Conservation (phyloP, 2,329 filamentous ascomycete genomes). For the Pyrenophora graminea region DNA sequence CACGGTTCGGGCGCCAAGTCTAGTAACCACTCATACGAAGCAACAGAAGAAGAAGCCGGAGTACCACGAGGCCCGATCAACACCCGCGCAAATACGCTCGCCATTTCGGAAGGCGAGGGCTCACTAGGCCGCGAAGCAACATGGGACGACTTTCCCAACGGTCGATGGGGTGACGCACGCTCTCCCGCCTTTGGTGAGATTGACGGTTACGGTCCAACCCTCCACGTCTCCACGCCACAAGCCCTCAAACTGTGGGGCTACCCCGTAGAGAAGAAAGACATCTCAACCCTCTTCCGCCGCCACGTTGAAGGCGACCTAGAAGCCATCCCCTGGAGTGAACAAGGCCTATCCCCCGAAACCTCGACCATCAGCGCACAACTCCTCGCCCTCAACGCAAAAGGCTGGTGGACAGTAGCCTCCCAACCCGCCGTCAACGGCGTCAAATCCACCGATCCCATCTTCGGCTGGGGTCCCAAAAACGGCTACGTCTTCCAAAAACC, state of each 20-base stretch:
- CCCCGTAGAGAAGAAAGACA: slow-evolving; percentile 70
- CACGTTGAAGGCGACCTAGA: slow-evolving; percentile 79
- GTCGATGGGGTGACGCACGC: slow-evolving; percentile 89
- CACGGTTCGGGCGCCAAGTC: slow-evolving; percentile 61
- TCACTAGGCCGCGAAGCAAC: slow-evolving; percentile 89
- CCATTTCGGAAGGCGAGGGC: slow-evolving; percentile 92
- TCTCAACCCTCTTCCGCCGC: slow-evolving; percentile 77
- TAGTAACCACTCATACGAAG: slow-evolving; percentile 60
- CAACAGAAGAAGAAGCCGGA: slow-evolving; percentile 75
- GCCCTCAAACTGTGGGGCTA: slow-evolving; percentile 85
- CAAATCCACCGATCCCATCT: slow-evolving; percentile 73
- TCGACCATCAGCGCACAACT: slow-evolving; percentile 77
- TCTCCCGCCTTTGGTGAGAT: slow-evolving; percentile 90
- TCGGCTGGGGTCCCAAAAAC: slow-evolving; percentile 90
- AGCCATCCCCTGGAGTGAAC: slow-evolving; percentile 92
- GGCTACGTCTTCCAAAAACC: slow-evolving; percentile 98
- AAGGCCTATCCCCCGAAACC: slow-evolving; percentile 82
- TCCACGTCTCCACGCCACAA: slow-evolving; percentile 85
- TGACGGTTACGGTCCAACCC: slow-evolving; percentile 94
- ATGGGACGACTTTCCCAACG: slow-evolving; percentile 98
- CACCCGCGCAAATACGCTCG: slow-evolving; percentile 79
- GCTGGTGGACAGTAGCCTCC: slow-evolving; percentile 96
- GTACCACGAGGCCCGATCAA: slow-evolving; percentile 74
- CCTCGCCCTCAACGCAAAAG: slow-evolving; percentile 74
- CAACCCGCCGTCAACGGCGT: slow-evolving; percentile 92